Evolutionary conservation across 495 filamentous ascomycete species (phyloP), one percentile per base, ranked within the genome.

Genomic region (Xylaria longipes): DNA sequence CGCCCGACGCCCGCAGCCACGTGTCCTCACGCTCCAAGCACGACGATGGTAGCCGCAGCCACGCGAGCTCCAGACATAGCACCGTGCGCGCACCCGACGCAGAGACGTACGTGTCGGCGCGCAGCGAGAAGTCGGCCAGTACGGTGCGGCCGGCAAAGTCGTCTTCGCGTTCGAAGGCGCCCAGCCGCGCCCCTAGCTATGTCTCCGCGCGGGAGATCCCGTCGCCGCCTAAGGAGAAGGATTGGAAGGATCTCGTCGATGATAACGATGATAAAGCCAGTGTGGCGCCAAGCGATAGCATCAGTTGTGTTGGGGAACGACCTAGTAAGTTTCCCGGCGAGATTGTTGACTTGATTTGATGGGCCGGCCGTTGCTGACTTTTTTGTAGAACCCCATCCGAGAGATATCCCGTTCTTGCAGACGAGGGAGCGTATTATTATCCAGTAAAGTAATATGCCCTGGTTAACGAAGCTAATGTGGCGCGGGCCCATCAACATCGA

Each of bases 251-350:
- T 57, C 31, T 70, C 45, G 58, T n/a, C 22, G 68, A 65, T 11
- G 78, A 80, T 12, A 82, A 77, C 17, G 84, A 80, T 25, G 73
- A 83, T 45, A 77, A 72, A 5, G 80, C 77, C n/a, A 87, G 83
- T 72, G 79, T 92, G 41, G 86, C 81, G 29, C 90, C 91, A 3
- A 87, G 86, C 69, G 91, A 93, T 75, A 92, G 89, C 74, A 86
- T 92, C 56, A 92, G 90, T 75, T 89, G 89, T 75, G 85, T 91
- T 2, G 87, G 86, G 25, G 69, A 71, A 57, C 60, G 69, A 39
- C 69, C 69, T 11, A 57, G 69, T 71, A 37, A 71, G 69, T 45
- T 27, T 5, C n/a, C 14, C 27, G 8, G n/a, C 14, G 11, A 68
- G 15, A 7, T 50, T 25, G 7, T 33, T n/a, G 27, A 14, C 5